phyloP scores from a whole-genome alignment of 2,329 filamentous ascomycete genomes.

The Aureobasidium namibiae region DNA sequence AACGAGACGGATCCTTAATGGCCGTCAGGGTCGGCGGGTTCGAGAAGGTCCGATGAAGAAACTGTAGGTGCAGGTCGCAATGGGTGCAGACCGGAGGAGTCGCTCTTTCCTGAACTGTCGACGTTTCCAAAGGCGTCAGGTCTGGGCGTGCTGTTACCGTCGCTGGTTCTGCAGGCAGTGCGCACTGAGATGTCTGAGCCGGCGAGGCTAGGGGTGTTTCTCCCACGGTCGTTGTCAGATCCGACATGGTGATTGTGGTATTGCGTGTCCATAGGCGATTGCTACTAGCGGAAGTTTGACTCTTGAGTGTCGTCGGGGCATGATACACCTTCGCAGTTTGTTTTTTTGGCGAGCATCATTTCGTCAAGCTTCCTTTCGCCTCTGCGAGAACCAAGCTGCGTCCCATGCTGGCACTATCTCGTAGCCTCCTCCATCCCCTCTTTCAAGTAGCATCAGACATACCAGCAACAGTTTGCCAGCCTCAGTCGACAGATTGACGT shows the following conservation, averaged over 20 bases:
- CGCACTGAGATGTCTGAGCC: background rate
- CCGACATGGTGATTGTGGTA: background rate
- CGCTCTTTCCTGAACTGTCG: background rate
- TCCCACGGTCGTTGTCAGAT: background rate
- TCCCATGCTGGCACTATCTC: background rate
- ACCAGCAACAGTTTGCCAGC: no score
- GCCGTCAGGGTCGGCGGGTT: background rate
- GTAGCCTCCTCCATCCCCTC: no score
- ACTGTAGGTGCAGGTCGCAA: background rate
- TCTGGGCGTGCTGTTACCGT: background rate
- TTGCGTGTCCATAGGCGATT: background rate
- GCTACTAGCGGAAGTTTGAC: background rate
- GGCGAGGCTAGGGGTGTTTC: background rate
- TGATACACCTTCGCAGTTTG: background rate
- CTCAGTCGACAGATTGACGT: no score
- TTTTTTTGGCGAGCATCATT: background rate
- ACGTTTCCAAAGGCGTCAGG: background rate
- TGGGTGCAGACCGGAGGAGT: background rate
- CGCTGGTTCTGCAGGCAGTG: background rate
- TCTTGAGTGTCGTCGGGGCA: background rate
- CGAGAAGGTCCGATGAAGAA: background rate
- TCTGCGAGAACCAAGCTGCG: background rate
- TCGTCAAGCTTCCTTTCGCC: background rate
- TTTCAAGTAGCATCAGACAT: no score
- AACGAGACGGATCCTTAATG: background rate